A percentile compares a stretch with the other conserved stretches of the same genome.
phyloP scores from a whole-genome alignment of 371 early-diverging fungal species.

The Zopfochytrium polystomum region DNA sequence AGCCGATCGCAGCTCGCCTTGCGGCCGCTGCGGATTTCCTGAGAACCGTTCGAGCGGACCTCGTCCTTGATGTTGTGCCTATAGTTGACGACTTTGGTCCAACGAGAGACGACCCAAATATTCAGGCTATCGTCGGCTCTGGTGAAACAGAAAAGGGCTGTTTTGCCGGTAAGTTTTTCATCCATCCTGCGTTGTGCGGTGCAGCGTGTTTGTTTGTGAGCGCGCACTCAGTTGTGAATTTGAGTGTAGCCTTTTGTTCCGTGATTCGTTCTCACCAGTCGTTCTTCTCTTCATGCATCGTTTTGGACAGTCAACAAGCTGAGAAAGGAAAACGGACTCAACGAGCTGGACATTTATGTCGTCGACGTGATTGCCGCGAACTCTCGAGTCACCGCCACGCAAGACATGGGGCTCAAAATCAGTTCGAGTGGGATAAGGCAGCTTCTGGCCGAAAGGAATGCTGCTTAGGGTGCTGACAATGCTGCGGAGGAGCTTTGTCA shows the following conservation, averaged over 20 bases:
- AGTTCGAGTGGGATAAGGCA: background rate
- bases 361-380: slow-evolving; percentile 63
- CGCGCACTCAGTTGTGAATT: background rate
- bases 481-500: too few relatives aligned
- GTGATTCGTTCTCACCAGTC: background rate
- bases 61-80: slow-evolving; percentile 62
- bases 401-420: background rate
- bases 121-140: slow-evolving; percentile 85
- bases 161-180: slow-evolving; percentile 54
- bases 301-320: slow-evolving; percentile 57
- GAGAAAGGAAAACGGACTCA: slow-evolving; percentile 48
- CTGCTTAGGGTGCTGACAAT: too few relatives aligned
- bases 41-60: slow-evolving; percentile 40
- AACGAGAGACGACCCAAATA: slow-evolving; percentile 67
- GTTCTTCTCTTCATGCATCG: slow-evolving; percentile 37
- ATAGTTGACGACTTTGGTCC: slow-evolving; percentile 88
- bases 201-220: background rate
- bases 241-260: background rate
- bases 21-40: slow-evolving; percentile 60
- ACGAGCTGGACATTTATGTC: slow-evolving; percentile 62
- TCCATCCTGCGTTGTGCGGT: too few relatives aligned
- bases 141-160: slow-evolving; percentile 81
- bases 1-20: slow-evolving; percentile 65
- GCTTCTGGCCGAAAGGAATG: background rate
- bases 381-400: background rate